phyloP scores from a whole-genome alignment of 2,329 filamentous ascomycete genomes.

The Amphichorda felina region DNA sequence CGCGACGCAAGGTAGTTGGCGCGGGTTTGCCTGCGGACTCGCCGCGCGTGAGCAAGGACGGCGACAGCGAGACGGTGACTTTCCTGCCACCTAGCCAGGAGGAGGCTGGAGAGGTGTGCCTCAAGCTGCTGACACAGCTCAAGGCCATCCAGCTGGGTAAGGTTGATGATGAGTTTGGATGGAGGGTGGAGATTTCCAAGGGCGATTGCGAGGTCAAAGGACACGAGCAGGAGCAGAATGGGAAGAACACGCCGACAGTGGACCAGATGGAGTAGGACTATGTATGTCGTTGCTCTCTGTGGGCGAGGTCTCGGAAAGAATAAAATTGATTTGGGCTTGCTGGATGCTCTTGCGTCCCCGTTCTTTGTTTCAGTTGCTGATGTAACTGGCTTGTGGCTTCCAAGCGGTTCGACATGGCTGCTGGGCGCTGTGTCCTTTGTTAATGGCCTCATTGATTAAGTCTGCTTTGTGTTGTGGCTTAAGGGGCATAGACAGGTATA shows the following conservation, averaged over 20 bases:
- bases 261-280: slow-evolving; percentile 21
- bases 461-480: too few species aligned
- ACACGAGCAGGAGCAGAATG: slow-evolving; percentile 8
- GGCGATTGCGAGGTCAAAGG: slow-evolving; percentile 30
- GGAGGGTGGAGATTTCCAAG: slow-evolving; percentile 40
- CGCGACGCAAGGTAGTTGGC: slow-evolving; percentile 36
- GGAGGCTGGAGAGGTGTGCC: slow-evolving; percentile 62
- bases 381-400: too few species aligned
- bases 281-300: too few species aligned
- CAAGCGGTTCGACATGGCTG: too few species aligned
- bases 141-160: slow-evolving; percentile 81
- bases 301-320: too few species aligned
- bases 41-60: slow-evolving; percentile 24
- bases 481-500: too few species aligned
- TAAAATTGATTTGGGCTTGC: too few species aligned
- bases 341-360: too few species aligned
- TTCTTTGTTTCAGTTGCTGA: too few species aligned
- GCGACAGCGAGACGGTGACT: slow-evolving; percentile 33
- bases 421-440: too few species aligned
- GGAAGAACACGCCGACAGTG: slow-evolving; percentile 13
- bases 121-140: slow-evolving; percentile 61
- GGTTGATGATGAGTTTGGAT: slow-evolving; percentile 64
- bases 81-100: slow-evolving; percentile 45
- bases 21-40: slow-evolving; percentile 15
- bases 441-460: too few species aligned